Evolutionary conservation across 148 eudicot genomes (phyloP), one percentile per base, ranked within the genome.

Genomic region (Fagopyrum esculentum): DNA sequence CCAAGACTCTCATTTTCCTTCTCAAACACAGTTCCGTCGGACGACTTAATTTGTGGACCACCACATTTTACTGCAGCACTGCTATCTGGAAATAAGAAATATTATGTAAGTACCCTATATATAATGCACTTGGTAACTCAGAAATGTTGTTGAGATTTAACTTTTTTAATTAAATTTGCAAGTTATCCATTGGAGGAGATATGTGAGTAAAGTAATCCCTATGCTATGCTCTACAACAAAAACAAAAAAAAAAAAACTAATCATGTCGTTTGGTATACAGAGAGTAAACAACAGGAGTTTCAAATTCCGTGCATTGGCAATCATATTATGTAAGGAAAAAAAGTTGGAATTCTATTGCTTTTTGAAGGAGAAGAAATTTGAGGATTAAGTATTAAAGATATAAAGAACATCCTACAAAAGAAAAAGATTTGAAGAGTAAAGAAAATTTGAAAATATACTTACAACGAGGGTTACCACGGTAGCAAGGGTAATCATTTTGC

Each of bases 21-120:
- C 16, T 69, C 72, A 43, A 10, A 69, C 5, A 43, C 16, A 35
- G 49, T 69, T 44, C 49, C 47, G 4, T 43, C 72, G n/a, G 72
- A 69, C 6, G 72, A 43, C 9, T 43, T 69, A 0, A 69, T 5
- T 9, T 11, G 6, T 40, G 72, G 72, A 3, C 72, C 72, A 4
- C 72, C 49, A 69, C 72, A 69, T 9, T 69, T 69, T 6, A 43
- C 44, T 76, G 94, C 85, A 86, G 91, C 90, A 81, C 69, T 80
- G 52, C 80, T 82, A 90, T 84, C 98, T 94, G 96, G 70, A 80
- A 43, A 72, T 45, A 69, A 49, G 12, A 49, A 49, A 8, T 35
- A 17, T 13, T 55, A 35, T 1, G 40, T 45, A 77, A 64, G 43
- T 35, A 8, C 16, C 50, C 68, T 40, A 22, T 54, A 69, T 77